Base-by-base conservation (phyloP, 2,329 filamentous ascomycete genomes). In the Thelonectria blattea region DNA sequence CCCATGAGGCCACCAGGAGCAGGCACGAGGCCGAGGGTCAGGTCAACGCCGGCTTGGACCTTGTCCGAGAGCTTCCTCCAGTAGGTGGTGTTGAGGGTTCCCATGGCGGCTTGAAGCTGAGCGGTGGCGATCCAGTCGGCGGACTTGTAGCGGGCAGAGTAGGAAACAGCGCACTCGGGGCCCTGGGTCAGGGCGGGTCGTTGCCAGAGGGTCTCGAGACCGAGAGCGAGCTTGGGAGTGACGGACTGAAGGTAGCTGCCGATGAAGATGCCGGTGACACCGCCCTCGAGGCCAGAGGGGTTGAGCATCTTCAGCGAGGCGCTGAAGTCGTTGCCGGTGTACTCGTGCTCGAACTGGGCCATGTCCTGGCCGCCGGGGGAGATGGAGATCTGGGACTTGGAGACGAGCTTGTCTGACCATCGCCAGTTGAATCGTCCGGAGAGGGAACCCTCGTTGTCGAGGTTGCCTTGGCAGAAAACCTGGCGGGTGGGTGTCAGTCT, bases 171-270 rank as follows among this genome's bases (percentile, higher is more conserved):
- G 54, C 93, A 91, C 76, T 98, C 93, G n/a, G 95, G 95, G 45
- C 91, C 91, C 76, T 94, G 87, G 73, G 88, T 90, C 70, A 95
- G 84, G 51, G 89, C 91, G 53, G 89, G 86, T 74, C 93, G 91
- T 81, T 97, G 94, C 92, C 92, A 97, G 70, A 99, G 90, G 56
- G 90, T 90, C 80, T 99, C 95, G 62, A 98, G 83, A 69, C 95
- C 95, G 54, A 99, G 83, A 50, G 94, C 87, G 64, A 99, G 85
- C 72, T 86, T 89, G 63, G 92, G 91, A 42, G 95, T 99, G 63
- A 99, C 81, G 52, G 93, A 91, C 79, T 99, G 95, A 61, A 99
- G 85, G 80, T 98, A 98, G 82, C 91, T 95, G 71, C 92, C 93
- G 72, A 99, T 93, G 76, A 92, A 92, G 79, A 98, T 97, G 71